These are phyloP conservation scores for Serendipita sp. DNA, from an alignment of 768 basidiomycete genomes.

Conservation along the genomic window DNA sequence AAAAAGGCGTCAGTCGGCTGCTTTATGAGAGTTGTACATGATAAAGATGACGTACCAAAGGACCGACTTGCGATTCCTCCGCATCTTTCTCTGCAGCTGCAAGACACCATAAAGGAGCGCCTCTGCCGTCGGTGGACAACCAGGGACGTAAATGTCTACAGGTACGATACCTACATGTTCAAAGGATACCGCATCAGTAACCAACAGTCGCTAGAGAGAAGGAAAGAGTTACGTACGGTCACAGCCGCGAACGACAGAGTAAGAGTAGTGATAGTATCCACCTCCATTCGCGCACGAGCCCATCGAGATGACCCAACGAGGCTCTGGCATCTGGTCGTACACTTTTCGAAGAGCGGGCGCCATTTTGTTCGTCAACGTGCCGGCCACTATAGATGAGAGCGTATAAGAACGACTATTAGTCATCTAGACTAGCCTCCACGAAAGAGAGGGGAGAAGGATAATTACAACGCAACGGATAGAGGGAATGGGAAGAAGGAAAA, in stretches of 20 bases:
- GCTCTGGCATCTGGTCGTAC: conserved; percentile 98
- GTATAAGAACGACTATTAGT: no score
- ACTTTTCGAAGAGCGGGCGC: conserved; percentile 93
- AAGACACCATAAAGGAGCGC: conserved; percentile 93
- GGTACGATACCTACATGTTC: conserved; percentile 66
- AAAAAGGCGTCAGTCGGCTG: neutral
- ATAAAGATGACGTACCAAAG: conserved; percentile 45
- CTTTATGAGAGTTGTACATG: neutral
- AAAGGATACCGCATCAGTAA: no score
- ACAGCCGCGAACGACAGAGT: conserved; percentile 95
- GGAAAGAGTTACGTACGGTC: conserved; percentile 51
- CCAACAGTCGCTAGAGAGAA: neutral
- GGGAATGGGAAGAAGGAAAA: neutral
- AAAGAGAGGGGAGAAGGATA: no score
- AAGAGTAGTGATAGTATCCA: conserved; percentile 95
- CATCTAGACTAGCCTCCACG: no score
- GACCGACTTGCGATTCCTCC: conserved; percentile 69
- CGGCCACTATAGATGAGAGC: conserved; percentile 42
- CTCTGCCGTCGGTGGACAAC: conserved; percentile 91
- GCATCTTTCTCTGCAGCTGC: conserved; percentile 92
- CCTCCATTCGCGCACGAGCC: conserved; percentile 98
- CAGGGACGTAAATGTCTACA: conserved; percentile 95
- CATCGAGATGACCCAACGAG: conserved; percentile 99
- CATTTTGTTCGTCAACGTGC: conserved; percentile 99
- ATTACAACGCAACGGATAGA: no score